Percentiles rank a stretch among this genome's conserved stretches.
These are phyloP conservation scores for Aspergillus latus DNA, from an alignment of 2,329 filamentous ascomycete genomes.

Conservation along the genomic window DNA sequence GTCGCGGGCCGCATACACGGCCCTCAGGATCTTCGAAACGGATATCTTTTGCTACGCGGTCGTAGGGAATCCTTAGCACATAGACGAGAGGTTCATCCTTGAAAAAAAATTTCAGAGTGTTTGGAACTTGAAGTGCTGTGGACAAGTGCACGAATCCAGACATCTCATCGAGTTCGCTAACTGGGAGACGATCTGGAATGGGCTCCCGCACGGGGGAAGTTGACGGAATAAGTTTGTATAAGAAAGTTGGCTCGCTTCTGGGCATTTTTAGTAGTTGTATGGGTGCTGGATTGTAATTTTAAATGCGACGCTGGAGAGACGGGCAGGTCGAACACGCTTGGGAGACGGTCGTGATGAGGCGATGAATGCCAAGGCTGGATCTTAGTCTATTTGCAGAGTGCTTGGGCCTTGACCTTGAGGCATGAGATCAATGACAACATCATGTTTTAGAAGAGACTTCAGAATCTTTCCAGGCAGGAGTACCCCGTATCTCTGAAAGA, in stretches of 20 bases:
- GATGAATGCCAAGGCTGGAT: neutral
- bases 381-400: neutral
- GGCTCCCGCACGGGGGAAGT: slow-evolving; percentile 36
- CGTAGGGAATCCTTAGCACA: slow-evolving; percentile 38
- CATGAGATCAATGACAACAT: neutral
- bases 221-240: slow-evolving; percentile 43
- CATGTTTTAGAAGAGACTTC: neutral
- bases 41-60: slow-evolving; percentile 29
- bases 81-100: slow-evolving; percentile 39
- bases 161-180: slow-evolving; percentile 38
- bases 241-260: slow-evolving; percentile 29
- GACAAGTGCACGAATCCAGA: slow-evolving; percentile 44
- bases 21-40: slow-evolving; percentile 42
- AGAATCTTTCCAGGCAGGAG: no score
- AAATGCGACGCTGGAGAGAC: neutral
- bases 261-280: slow-evolving; percentile 19
- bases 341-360: neutral
- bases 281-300: neutral
- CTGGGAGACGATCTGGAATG: slow-evolving; percentile 36
- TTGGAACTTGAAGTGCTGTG: slow-evolving; percentile 38
- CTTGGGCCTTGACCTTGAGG: neutral
- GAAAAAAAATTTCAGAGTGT: slow-evolving; percentile 41
- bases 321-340: neutral
- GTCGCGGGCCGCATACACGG: slow-evolving; percentile 37
- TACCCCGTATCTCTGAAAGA: no score